Base-by-base conservation (phyloP, 768 basidiomycete species). In the Cystofilobasidium macerans region DNA sequence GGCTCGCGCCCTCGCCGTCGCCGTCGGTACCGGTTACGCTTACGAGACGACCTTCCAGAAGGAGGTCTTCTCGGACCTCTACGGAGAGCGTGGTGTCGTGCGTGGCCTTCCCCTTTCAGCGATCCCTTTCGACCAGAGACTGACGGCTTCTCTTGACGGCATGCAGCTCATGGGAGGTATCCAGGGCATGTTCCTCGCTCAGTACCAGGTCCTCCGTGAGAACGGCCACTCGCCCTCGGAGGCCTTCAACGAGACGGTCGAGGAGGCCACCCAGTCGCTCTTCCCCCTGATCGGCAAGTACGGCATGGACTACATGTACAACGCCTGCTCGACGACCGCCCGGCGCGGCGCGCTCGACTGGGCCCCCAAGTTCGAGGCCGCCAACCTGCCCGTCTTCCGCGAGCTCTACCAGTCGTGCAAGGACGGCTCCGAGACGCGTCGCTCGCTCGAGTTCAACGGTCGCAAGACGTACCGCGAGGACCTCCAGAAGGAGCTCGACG, bases 11-110 rank as follows among this genome's bases (percentile, higher is more conserved):
- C 79, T 99, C 63, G 92, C 89, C 78, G 89, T 98, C 69, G 94
- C 82, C 69, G 82, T 98, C 70, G 95, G 95, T 67, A 90, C 92
- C 66, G 95, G 95, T 57, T 99, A 99, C 82, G 80, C 90, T 79
- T 99, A 99, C 78, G 95, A 98, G 79, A 99, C 95, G 32, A 95
- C 95, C 70, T 98, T 99, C 71, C 82, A 98, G 83, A 98, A 95
- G 83, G 95, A 99, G 81, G 95, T 98, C 69, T 97, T 88, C 85
- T 98, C 95, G 61, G 95, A 99, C 76, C 81, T 99, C 70, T 98
- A 94, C 77, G 95, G 95, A 78, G 95, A 99, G 82, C 92, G 95
- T 82, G 95, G 95, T 82, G 92, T 97, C 75, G 89, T 94, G 75
- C 73, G 90, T 87, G 24, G 2, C 14, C 26, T 56, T 60, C 59